Evolutionary conservation across 257 asterid genomes (phyloP).

Genomic region (Jacaranda mimosifolia): DNA sequence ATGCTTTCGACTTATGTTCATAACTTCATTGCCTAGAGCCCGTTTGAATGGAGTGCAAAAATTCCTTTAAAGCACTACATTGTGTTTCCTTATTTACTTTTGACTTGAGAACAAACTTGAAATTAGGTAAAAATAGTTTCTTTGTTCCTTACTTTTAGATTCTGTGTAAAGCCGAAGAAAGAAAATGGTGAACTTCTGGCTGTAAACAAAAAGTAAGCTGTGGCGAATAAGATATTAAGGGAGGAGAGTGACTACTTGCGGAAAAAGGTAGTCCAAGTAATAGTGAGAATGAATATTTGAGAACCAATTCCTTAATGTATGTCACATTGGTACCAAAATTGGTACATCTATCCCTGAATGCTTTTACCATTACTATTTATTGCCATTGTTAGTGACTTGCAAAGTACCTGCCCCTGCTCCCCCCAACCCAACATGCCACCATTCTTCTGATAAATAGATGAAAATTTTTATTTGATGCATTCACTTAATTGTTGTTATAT

Average conservation of each 20-base stretch:
- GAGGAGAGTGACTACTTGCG: slow-evolving; percentile 25
- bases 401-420: neutral
- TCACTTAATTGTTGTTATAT: too few species aligned
- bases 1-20: neutral
- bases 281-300: slow-evolving; percentile 16
- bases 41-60: neutral
- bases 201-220: slow-evolving; percentile 12
- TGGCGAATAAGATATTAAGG: neutral
- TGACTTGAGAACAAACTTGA: neutral
- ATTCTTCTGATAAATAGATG: too few species aligned
- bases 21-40: neutral
- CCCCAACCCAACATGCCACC: too few species aligned
- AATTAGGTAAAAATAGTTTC: neutral
- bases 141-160: slow-evolving; percentile 1
- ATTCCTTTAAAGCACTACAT: neutral
- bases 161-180: slow-evolving; percentile 31
- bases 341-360: neutral
- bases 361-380: neutral
- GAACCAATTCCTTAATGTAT: neutral
- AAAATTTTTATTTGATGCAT: too few species aligned
- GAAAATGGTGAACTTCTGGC: neutral
- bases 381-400: neutral
- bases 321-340: neutral
- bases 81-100: neutral
- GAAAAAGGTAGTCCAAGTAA: neutral